These are phyloP conservation scores for Verticillium albo-atrum DNA, from an alignment of 2,329 filamentous ascomycete species.

Conservation along the genomic window DNA sequence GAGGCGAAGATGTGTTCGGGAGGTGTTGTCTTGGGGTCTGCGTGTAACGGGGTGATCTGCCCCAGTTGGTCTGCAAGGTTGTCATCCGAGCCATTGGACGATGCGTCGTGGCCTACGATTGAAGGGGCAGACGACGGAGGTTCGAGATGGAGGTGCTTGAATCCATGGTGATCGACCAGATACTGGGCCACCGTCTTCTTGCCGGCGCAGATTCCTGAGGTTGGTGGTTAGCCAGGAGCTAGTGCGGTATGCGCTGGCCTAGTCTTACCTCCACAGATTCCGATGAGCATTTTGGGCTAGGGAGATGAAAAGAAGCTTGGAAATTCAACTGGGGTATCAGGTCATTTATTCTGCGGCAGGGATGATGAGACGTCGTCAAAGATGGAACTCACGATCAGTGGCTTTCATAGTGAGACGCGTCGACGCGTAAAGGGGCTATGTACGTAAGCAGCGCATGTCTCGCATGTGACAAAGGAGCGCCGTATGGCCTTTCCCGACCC, in stretches of 20 bases:
- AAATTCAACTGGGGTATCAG: background rate
- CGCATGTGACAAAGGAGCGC: background rate
- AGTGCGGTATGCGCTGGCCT: background rate
- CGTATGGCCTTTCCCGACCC: background rate
- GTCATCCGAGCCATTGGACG: background rate
- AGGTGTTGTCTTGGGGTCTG: slow-evolving; percentile 2
- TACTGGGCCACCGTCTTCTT: slow-evolving; percentile 89
- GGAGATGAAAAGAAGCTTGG: background rate
- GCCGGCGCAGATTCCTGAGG: slow-evolving; percentile 81
- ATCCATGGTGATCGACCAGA: slow-evolving; percentile 77
- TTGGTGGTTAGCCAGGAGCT: slow-evolving; percentile 8
- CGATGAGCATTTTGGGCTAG: slow-evolving; percentile 62
- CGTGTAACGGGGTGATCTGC: background rate
- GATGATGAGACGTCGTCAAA: background rate
- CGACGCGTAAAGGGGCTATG: slow-evolving; percentile 1
- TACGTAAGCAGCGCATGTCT: background rate
- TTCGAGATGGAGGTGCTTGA: slow-evolving; percentile 65
- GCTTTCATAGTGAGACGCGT: background rate
- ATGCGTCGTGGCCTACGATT: background rate
- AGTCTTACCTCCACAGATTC: slow-evolving; percentile 65
- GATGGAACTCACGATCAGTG: background rate
- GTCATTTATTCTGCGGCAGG: background rate
- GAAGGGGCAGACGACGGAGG: background rate
- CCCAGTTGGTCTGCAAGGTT: background rate
- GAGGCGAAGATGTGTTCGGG: slow-evolving; percentile 48